Evolutionary conservation across 352 stramenopile genomes (phyloP), one percentile per base, ranked within the genome.

Genomic region (Thalassiosira ordinaria): DNA sequence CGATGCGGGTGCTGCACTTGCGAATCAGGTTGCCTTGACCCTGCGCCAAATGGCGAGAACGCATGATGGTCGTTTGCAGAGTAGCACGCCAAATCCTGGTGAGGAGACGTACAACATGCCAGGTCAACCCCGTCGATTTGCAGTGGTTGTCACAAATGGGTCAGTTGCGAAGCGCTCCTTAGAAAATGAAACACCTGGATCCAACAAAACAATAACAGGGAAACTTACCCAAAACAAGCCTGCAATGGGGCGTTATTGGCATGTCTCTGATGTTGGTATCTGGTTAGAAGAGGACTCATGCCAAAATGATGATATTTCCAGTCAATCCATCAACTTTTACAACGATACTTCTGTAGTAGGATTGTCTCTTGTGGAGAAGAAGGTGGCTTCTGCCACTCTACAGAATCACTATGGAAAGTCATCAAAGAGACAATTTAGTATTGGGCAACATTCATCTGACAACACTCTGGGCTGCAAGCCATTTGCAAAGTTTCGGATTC

Each of bases 241-340:
- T 4, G 79, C 79, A 24, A 84, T 87, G 79, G 79, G 79, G 20
- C 56, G 65, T 3, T 84, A 80, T 75, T 87, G 79, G 79, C 69
- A 81, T 27, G 74, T 71, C 5, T 68, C 53, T 16, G 79, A 87
- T 24, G 49, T 87, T 35, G 65, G 69, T 14, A 26, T 87, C 13
- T 87, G 79, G 79, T 62, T 87, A 20, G 73, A 87, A 22, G 52
- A 62, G 31, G 66, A 74, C n/a, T 7, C 20, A 37, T 66, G 13
- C 26, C 44, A 20, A 26, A 66, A 29, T 39, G 37, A 64, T 13
- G 24, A 53, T 24, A 0, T 1, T 29, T 39, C 6, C 1, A 26
- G 1, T 2, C 46, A 72, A 41, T 65, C 22, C 37, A 52, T 62
- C 31, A 22, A 53, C 29, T 77, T 78, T 70, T 67, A 73, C 37